These are phyloP conservation scores for Dillenia turbinata DNA, from an alignment of 164 flowering plant genomes.

Conservation along the genomic window DNA sequence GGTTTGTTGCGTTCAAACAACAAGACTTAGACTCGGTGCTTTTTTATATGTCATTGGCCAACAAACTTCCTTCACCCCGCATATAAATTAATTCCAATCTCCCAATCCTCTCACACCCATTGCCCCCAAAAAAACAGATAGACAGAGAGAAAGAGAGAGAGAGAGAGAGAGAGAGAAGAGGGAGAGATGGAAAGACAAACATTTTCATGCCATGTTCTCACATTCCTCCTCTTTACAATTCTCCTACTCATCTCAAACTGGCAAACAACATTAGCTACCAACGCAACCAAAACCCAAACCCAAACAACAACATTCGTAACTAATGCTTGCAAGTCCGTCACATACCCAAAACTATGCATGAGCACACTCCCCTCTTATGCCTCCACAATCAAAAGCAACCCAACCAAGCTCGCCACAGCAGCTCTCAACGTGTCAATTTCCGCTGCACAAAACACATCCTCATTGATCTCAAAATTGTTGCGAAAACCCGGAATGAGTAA, in stretches of 20 bases:
- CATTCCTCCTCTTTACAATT: not conserved
- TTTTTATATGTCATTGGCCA: no score
- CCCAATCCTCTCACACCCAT: not conserved
- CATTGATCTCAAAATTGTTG: constrained; percentile 1
- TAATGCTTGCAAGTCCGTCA: constrained; percentile 23
- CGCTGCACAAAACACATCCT: constrained; percentile 12
- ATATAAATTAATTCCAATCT: no score
- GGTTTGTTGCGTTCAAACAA: no score
- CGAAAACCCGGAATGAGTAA: constrained; percentile 13
- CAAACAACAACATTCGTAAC: constrained; percentile 14
- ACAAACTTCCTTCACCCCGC: no score
- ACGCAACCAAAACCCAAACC: constrained; percentile 5
- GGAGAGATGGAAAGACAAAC: constrained; percentile 6
- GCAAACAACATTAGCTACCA: constrained; percentile 1
- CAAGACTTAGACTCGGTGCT: no score
- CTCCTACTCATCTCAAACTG: constrained; percentile 10
- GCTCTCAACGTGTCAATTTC: constrained; percentile 19
- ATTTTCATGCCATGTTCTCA: not conserved
- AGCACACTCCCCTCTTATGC: constrained; percentile 23
- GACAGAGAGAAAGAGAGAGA: constrained; percentile 7
- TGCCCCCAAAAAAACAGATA: not conserved
- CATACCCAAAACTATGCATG: constrained; percentile 24
- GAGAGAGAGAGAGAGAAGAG: constrained; percentile 7
- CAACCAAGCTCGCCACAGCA: constrained; percentile 18
- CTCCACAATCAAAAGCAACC: constrained; percentile 17